Evolutionary conservation across 306 rosid genomes (phyloP), one percentile per base, ranked within the genome.

Genomic region (Lotus japonicus): DNA sequence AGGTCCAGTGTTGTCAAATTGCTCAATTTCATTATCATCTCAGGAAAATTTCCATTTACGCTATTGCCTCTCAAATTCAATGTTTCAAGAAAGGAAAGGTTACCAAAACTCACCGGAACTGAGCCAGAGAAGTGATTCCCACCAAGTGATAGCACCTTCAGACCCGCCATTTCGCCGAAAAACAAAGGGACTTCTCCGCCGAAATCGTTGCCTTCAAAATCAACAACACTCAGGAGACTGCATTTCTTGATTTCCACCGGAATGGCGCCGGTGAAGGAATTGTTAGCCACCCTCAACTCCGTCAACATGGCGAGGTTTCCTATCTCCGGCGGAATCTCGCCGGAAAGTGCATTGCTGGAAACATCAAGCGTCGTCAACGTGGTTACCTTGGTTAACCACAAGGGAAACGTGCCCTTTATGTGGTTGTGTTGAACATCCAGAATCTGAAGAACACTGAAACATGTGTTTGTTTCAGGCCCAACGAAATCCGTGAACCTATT

Each of bases 401-500:
- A 77, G 9, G 98, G 98, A 71, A 92, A 87, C 75, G 54, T 78
- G 67, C 92, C 92, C 3, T 33, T 64, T 36, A 92, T 78, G 19
- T 16, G 70, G 76, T 92, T 92, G 60, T 86, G 84, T 11, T 87
- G 95, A 53, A 89, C 77, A 74, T 89, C 85, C 76, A 92, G 58
- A 64, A 92, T 92, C 79, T 83, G 83, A 43, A 92, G 87, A 58
- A 64, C 75, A 58, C 95, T 92, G 33, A 69, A 83, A 66, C 98
- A 89, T 38, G 83, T 76, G 65, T 53, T 73, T 10, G 26, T 75
- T 72, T 74, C 80, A 1, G 86, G 91, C 42, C 55, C 77, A 36
- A 84, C 88, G 10, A 92, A 79, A 61, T 67, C 84, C 87, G 89
- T 80, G 87, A 92, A 84, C 66, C 77, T 84, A 83, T 92, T 92